A percentile compares a stretch with the other conserved stretches of the same genome.
These are phyloP conservation scores for Trichosporon asahii DNA, from an alignment of 1,284 basidiomycete species.

Conservation along the genomic window DNA sequence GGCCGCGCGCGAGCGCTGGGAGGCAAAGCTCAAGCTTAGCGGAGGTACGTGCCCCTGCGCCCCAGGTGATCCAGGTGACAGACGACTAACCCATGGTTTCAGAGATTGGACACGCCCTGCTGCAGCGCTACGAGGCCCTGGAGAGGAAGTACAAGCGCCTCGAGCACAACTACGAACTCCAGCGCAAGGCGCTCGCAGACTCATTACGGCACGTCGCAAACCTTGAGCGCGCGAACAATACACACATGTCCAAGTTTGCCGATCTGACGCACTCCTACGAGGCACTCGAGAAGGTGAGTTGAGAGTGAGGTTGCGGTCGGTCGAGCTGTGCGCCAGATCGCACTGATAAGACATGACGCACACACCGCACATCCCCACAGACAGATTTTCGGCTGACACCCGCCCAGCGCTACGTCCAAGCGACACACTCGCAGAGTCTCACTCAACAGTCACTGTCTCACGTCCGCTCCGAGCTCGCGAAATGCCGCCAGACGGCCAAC, in stretches of 20 bases:
- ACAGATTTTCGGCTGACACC: neutral
- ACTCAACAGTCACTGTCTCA: slow-evolving; percentile 48
- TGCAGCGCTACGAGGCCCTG: slow-evolving; percentile 81
- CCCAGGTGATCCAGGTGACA: slow-evolving; percentile 6
- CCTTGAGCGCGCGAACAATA: slow-evolving; percentile 46
- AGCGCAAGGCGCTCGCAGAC: slow-evolving; percentile 42
- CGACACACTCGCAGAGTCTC: slow-evolving; percentile 53
- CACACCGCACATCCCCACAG: neutral
- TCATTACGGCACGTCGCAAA: slow-evolving; percentile 41
- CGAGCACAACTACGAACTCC: slow-evolving; percentile 43
- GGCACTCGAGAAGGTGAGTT: slow-evolving; percentile 51
- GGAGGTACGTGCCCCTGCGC: slow-evolving; percentile 62
- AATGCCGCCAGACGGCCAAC: slow-evolving; percentile 27
- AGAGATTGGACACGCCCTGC: slow-evolving; percentile 88
- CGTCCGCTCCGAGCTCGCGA: slow-evolving; percentile 41
- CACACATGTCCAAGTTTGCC: slow-evolving; percentile 42
- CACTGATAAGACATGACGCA: slow-evolving; percentile 6
- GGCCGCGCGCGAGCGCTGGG: slow-evolving; percentile 64
- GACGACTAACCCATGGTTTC: slow-evolving; percentile 14
- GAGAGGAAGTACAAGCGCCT: slow-evolving; percentile 62
- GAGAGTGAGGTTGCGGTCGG: neutral
- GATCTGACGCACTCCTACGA: slow-evolving; percentile 44
- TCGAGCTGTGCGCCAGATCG: neutral
- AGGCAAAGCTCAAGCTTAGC: slow-evolving; percentile 71
- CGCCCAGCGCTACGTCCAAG: slow-evolving; percentile 69